Evolutionary conservation across 2,329 filamentous ascomycete genomes (phyloP).

Genomic region (Scytalidium lignicola): DNA sequence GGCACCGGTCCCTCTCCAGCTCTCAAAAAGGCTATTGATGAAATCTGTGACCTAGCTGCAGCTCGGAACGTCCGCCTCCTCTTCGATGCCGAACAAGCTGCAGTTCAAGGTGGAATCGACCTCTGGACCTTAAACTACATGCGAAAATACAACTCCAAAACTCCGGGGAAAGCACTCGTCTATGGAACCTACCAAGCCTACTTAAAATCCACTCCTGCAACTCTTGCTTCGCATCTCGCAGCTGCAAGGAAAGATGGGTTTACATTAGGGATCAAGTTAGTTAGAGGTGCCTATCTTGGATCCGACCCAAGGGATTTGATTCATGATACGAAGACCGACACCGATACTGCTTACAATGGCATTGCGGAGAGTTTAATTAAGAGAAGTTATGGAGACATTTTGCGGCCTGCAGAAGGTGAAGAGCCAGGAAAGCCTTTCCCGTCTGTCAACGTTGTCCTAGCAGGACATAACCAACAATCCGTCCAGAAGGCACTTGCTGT

Average conservation of each 20-base stretch:
- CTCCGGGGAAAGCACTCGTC: constrained; percentile 57
- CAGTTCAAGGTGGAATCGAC: constrained; percentile 74
- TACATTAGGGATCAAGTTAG: constrained; percentile 68
- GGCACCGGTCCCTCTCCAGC: constrained; percentile 57
- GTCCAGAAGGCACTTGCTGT: constrained; percentile 54
- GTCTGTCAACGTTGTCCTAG: constrained; percentile 61
- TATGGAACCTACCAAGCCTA: constrained; percentile 81
- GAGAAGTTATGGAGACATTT: constrained; percentile 51
- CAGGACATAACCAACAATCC: constrained; percentile 75
- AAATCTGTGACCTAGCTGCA: constrained; percentile 68
- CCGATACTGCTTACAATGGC: constrained; percentile 67
- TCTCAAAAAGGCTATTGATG: constrained; percentile 65
- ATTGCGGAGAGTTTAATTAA: constrained; percentile 64
- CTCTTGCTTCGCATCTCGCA: constrained; percentile 55
- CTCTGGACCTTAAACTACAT: constrained; percentile 75
- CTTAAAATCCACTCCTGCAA: constrained; percentile 55
- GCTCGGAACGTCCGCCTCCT: constrained; percentile 67
- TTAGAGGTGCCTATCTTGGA: constrained; percentile 68
- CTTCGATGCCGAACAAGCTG: constrained; percentile 81
- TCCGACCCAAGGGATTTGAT: constrained; percentile 66
- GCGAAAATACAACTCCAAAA: constrained; percentile 64
- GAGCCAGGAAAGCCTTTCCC: constrained; percentile 45
- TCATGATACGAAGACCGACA: constrained; percentile 66
- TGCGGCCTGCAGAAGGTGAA: constrained; percentile 36
- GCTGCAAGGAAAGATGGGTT: constrained; percentile 55